A percentile compares a stretch with the other conserved stretches of the same genome.
Evolutionary conservation across 2,329 filamentous ascomycete species (phyloP).

Genomic region (Penicillium italicum): DNA sequence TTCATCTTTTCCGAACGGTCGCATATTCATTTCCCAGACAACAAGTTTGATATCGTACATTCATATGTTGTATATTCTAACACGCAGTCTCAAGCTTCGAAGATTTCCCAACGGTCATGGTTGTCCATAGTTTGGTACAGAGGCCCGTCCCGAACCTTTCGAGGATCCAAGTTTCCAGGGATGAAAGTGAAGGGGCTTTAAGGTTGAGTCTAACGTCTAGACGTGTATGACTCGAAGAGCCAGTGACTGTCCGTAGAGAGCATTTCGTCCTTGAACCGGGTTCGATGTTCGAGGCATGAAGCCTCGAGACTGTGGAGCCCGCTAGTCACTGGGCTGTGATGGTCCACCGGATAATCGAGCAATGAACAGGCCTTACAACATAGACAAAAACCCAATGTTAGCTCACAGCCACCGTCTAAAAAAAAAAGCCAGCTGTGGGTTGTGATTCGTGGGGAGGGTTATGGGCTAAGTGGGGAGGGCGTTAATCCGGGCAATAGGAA

Average conservation of each 20-base stretch:
- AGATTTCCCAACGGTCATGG: slow-evolving; percentile 12
- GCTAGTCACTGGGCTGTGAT: slow-evolving; percentile 14
- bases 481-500: slow-evolving; percentile 15
- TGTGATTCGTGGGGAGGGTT: slow-evolving; percentile 13
- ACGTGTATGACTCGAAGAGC: background rate
- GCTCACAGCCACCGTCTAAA: slow-evolving; percentile 11
- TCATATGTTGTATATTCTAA: background rate
- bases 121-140: slow-evolving; percentile 28
- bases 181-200: background rate
- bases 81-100: background rate
- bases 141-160: slow-evolving; percentile 30
- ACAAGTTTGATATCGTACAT: too few relatives aligned
- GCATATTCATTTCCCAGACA: background rate
- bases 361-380: slow-evolving; percentile 16
- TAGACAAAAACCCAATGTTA: background rate
- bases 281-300: background rate
- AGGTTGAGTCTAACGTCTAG: background rate
- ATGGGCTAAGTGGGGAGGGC: slow-evolving; percentile 16
- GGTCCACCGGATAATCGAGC: slow-evolving; percentile 12
- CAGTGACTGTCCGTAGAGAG: background rate
- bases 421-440: slow-evolving; percentile 6
- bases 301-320: slow-evolving; percentile 6
- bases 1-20: background rate
- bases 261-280: background rate
- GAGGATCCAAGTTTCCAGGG: background rate